These are phyloP conservation scores for Stagonosporopsis cucurbitacearum DNA, from an alignment of 2,329 filamentous ascomycete genomes.

Conservation along the genomic window DNA sequence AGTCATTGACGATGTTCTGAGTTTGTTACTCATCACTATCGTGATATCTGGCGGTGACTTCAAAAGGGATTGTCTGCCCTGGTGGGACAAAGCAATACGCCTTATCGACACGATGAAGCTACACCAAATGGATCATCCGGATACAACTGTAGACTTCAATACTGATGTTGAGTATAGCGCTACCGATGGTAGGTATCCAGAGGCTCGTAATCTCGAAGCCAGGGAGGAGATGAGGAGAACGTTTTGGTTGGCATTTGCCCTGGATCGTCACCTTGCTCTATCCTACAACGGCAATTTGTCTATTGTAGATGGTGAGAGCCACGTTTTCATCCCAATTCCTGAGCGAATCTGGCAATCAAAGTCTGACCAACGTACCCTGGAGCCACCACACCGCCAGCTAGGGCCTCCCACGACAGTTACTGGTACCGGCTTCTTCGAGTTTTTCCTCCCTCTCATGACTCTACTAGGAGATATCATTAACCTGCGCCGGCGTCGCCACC, in stretches of 20 bases:
- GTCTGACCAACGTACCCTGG: not conserved
- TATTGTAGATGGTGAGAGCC: constrained; percentile 3
- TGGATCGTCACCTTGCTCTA: constrained; percentile 3
- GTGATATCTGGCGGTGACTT: constrained; percentile 1
- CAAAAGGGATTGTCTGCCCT: constrained; percentile 1
- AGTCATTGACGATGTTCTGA: constrained; percentile 1
- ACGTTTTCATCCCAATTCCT: not conserved
- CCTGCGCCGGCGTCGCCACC: not conserved
- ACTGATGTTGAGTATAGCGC: not conserved
- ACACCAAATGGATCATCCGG: constrained; percentile 1
- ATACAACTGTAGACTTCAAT: not conserved
- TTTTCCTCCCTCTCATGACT: constrained; percentile 2
- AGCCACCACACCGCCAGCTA: not conserved
- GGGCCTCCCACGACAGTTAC: not conserved
- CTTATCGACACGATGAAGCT: constrained; percentile 3
- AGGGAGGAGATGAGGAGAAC: constrained; percentile 6
- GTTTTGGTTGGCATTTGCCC: not conserved
- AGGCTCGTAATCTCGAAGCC: not conserved
- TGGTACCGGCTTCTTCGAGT: constrained; percentile 3
- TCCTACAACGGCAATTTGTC: not conserved
- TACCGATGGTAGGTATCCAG: not conserved
- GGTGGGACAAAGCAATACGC: constrained; percentile 1
- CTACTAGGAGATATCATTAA: not conserved
- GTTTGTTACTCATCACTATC: not conserved
- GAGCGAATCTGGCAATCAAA: not conserved